Conservation (phyloP, 2,329 filamentous ascomycete species). For the Pseudogymnoascus sp. region DNA sequence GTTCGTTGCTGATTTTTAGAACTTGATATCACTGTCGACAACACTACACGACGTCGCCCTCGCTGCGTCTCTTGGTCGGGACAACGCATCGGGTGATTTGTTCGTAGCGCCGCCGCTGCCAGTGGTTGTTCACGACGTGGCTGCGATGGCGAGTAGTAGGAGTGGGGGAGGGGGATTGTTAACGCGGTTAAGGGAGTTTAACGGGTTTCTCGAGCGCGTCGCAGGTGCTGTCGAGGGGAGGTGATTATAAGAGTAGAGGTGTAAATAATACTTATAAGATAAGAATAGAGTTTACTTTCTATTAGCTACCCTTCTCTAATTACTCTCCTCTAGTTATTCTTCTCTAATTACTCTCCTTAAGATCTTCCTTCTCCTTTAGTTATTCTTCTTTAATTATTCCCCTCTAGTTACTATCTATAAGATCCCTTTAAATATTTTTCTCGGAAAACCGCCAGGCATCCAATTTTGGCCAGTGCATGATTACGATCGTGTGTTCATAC, state of each 20-base stretch:
- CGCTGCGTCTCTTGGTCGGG: conserved; percentile 33
- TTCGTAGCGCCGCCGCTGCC: background rate
- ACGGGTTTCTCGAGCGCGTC: conserved; percentile 54
- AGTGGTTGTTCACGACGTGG: conserved; percentile 34
- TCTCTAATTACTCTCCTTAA: too few species aligned
- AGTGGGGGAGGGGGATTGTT: conserved; percentile 46
- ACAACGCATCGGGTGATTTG: background rate
- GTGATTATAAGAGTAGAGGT: background rate
- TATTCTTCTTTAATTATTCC: too few species aligned
- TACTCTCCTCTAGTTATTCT: too few species aligned
- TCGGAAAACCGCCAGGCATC: too few species aligned
- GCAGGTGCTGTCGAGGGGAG: conserved; percentile 46
- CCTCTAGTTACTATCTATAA: too few species aligned
- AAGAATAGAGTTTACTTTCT: too few species aligned
- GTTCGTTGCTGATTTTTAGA: background rate
- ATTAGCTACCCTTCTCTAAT: too few species aligned
- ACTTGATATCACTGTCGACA: background rate
- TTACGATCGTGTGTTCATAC: too few species aligned
- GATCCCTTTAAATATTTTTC: too few species aligned
- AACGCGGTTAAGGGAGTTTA: conserved; percentile 53
- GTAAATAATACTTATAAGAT: background rate
- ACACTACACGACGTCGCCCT: conserved; percentile 56
- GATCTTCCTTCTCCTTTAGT: too few species aligned
- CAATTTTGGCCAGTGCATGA: too few species aligned
- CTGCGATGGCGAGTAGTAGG: conserved; percentile 44